A percentile compares a stretch with the other conserved stretches of the same genome.
Evolutionary conservation across 2,329 filamentous ascomycete genomes (phyloP).

Genomic region (Tolypocladium ovalisporum): DNA sequence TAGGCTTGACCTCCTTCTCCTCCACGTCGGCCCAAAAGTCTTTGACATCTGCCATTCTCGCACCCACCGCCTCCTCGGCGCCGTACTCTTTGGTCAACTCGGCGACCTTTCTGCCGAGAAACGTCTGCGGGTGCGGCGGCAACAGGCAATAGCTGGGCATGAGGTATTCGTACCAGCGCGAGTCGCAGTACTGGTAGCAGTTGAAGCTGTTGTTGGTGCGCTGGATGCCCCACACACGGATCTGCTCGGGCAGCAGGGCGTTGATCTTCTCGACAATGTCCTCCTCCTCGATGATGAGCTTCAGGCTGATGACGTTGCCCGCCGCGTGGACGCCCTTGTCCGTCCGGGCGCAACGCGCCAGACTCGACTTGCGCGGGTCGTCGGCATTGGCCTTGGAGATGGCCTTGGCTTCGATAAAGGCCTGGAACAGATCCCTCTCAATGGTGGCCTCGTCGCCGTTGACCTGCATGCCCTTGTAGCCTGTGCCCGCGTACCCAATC

Average conservation of each 20-base stretch:
- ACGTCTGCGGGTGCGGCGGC: slow-evolving; percentile 83
- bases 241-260: slow-evolving; percentile 70
- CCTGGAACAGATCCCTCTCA: slow-evolving; percentile 87
- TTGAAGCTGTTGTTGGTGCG: slow-evolving; percentile 85
- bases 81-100: slow-evolving; percentile 64
- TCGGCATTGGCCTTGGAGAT: slow-evolving; percentile 96
- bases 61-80: slow-evolving; percentile 56
- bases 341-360: slow-evolving; percentile 87
- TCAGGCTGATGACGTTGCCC: slow-evolving; percentile 88
- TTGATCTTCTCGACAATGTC: slow-evolving; percentile 91
- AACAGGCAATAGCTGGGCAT: slow-evolving; percentile 89
- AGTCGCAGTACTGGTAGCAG: slow-evolving; percentile 91
- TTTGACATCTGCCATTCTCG: slow-evolving; percentile 65
- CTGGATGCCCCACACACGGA: slow-evolving; percentile 89
- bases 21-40: slow-evolving; percentile 78
- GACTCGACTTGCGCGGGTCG: slow-evolving; percentile 90
- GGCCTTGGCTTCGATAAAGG: slow-evolving; percentile 81
- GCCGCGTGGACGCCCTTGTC: slow-evolving; percentile 97
- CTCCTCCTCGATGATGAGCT: slow-evolving; percentile 87
- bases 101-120: slow-evolving; percentile 71
- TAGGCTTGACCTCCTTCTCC: slow-evolving; percentile 66
- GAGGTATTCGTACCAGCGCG: slow-evolving; percentile 92
- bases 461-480: slow-evolving; percentile 97
- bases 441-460: slow-evolving; percentile 78
- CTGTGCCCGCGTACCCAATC: slow-evolving; percentile 90